Base-by-base conservation (phyloP, 2,329 filamentous ascomycete genomes). In the Aspergillus sojae region DNA sequence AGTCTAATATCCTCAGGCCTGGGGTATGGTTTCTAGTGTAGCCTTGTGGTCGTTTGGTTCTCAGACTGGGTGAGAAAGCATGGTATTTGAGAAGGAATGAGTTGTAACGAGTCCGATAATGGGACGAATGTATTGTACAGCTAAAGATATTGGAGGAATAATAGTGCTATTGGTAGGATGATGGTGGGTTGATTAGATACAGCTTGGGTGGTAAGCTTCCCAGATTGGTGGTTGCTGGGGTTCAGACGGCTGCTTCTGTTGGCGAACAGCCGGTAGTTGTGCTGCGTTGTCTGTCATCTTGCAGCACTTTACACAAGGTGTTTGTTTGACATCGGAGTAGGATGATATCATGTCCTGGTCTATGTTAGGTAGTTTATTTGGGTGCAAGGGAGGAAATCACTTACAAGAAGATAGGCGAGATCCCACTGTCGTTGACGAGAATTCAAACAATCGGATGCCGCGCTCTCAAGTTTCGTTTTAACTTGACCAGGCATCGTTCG, bases 271-370 rank as follows among this genome's bases (percentile, higher is more conserved):
- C 4, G 80, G 80, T 1, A 81, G 73, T 63, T 78, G 78, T 14
- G 78, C 74, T n/a, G 71, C 68, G 32, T 68, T 70, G 65, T 80
- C 73, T 60, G 77, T 75, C 61, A 81, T 69, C 21, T 72, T 74
- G 46, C 67, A 68, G 69, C 80, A 82, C 60, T 75, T 79, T 3
- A 69, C 63, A 61, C 80, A 82, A 19, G 75, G 71, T 2, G 72
- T 77, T 34, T 75, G 72, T 53, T 77, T 80, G 62, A 81, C 71
- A 61, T 79, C 73, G 14, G 74, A 66, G 65, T 81, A 82, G 23
- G 80, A 78, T 32, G 75, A 70, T 11, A 81, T 77, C 74, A 80
- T 79, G 57, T 80, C 77, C 80, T 82, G 54, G 10, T 43, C 30
- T 1, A 5, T 30, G 10, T 10, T 58, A 43, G 59, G 11, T 69